phyloP scores from a whole-genome alignment of 108 stramenopile species.

The Nitzschia sp. region DNA sequence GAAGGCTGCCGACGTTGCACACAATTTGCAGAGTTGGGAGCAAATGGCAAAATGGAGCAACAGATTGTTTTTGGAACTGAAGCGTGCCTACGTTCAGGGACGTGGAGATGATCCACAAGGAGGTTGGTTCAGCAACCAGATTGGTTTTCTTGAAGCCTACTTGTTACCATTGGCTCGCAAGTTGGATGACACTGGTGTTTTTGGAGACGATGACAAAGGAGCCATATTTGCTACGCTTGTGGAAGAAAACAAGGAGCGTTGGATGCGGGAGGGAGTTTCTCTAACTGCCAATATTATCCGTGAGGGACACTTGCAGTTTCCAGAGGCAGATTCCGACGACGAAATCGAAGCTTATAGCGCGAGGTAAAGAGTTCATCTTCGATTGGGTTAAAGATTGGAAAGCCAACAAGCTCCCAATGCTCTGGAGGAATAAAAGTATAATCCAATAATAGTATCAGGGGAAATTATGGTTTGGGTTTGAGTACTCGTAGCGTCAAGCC shows the following conservation, averaged over 20 bases:
- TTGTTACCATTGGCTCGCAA: conserved; percentile 63
- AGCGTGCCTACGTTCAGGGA: conserved; percentile 42
- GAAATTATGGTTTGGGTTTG: too few species aligned
- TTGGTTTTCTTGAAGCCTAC: conserved; percentile 78
- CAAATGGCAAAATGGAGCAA: conserved; percentile 67
- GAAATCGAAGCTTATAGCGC: background rate
- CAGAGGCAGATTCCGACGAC: conserved; percentile 28
- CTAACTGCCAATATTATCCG: conserved; percentile 38
- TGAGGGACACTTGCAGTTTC: conserved; percentile 32
- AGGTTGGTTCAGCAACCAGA: conserved; percentile 78
- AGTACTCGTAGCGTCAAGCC: too few species aligned
- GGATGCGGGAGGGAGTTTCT: conserved; percentile 43
- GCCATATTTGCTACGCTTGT: conserved; percentile 40
- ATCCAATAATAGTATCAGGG: too few species aligned
- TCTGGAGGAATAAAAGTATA: too few species aligned
- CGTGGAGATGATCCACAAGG: conserved; percentile 62
- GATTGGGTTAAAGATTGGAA: too few species aligned
- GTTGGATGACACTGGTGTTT: conserved; percentile 64
- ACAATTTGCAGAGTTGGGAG: conserved; percentile 72
- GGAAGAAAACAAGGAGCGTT: conserved; percentile 41
- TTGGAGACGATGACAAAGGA: conserved; percentile 45
- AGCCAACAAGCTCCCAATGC: too few species aligned
- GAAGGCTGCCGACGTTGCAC: conserved; percentile 67
- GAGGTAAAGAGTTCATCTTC: too few species aligned
- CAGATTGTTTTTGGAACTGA: conserved; percentile 60